These are phyloP conservation scores for Phytophthora cajani DNA, from an alignment of 352 stramenopile species.

Conservation along the genomic window DNA sequence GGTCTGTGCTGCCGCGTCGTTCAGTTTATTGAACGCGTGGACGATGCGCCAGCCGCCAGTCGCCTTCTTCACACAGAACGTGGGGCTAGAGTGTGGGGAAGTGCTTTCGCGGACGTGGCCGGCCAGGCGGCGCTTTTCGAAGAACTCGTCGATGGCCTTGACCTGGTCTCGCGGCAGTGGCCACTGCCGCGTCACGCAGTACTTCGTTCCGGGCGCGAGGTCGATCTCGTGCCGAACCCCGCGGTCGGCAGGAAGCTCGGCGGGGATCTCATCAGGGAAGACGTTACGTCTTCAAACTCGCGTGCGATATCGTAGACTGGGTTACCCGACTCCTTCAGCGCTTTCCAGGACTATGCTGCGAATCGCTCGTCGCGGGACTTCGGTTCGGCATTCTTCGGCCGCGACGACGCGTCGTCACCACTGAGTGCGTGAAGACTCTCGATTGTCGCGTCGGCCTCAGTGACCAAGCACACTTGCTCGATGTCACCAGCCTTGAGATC, in stretches of 20 bases:
- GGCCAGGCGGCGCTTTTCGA: background rate
- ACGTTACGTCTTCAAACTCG: slow-evolving; percentile 20
- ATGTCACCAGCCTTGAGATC: background rate
- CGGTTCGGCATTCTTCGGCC: too few species aligned
- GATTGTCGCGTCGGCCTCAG: too few species aligned
- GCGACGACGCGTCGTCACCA: too few species aligned
- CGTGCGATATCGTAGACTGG: background rate
- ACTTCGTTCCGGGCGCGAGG: slow-evolving; percentile 32
- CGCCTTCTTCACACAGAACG: background rate
- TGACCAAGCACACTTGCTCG: too few species aligned
- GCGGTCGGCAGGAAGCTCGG: slow-evolving; percentile 12
- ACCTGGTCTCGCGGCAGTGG: background rate
- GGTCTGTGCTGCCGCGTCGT: background rate
- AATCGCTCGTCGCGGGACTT: too few species aligned
- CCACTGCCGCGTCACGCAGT: slow-evolving; percentile 38
- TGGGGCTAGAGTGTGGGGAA: background rate
- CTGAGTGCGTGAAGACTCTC: too few species aligned
- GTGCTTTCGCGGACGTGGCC: background rate
- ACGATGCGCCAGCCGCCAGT: background rate
- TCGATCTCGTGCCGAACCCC: slow-evolving; percentile 39
- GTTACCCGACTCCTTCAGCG: slow-evolving; percentile 5
- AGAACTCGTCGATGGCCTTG: background rate
- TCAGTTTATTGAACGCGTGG: background rate
- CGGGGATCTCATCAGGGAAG: slow-evolving; percentile 32
- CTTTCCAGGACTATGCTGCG: slow-evolving; percentile 5